Base-by-base conservation (phyloP, 2,329 filamentous ascomycete genomes). In the Myriosclerotinia curreyana region DNA sequence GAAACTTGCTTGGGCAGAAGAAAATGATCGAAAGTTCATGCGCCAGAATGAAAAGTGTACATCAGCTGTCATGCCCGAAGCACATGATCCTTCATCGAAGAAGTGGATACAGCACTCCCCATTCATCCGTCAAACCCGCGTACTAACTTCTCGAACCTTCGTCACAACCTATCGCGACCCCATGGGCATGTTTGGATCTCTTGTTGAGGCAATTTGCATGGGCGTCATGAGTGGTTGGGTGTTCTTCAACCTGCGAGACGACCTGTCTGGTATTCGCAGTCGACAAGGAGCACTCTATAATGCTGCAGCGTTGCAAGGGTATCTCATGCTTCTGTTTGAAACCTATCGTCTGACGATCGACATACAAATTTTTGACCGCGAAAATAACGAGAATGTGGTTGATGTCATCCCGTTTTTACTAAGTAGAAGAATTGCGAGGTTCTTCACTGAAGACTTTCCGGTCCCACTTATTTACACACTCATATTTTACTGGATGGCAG, bases 401-500 rank as follows among this genome's bases (percentile, higher is more conserved):
- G 83, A 84, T 40, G 84, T 90, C 2, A 75, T 89, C 0, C 86
- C 87, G 0, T 93, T 89, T 67, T 79, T 93, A 1, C 72, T 91
- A 1, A 91, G 89, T 22, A 80, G 90, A 50, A 81, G 90, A 34
- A 74, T 91, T 6, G 88, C 90, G 0, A 82, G 88, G 7, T 76
- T 92, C 28, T 79, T 87, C 1, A 85, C 88, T 0, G 89, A 93
- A 72, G 89, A 92, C 71, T 71, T 92, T 0, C 87, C 88, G 0
- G 88, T 91, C 1, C 89, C 89, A 0, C 80, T 91, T 20, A 73
- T 91, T 4, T 92, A 88, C 71, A 86, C 86, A 7, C 76, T 86
- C 2, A 87, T 92, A 9, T 87, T 86, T 71, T 93, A 92, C 74
- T 92, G 91, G 74, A 91, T 92, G 87, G 84, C 86, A 8, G 89